phyloP scores from a whole-genome alignment of 768 basidiomycete genomes.

The Podaxis sp. region DNA sequence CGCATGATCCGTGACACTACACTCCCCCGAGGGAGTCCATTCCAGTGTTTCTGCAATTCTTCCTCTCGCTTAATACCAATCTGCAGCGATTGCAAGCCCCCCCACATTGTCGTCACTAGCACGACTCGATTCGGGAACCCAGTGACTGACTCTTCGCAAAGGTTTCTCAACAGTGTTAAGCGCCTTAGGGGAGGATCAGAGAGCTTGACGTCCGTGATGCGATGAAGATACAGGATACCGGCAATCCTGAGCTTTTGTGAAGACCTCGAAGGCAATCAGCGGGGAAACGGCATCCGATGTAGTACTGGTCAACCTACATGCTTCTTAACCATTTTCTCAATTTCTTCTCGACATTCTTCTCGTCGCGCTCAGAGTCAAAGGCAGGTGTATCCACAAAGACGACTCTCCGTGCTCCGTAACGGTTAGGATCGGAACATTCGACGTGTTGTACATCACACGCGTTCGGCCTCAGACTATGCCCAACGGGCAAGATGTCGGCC shows the following conservation, averaged over 20 bases:
- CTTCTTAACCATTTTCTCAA: conserved; percentile 17
- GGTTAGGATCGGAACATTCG: conserved; percentile 9
- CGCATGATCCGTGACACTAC: not conserved
- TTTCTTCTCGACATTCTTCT: conserved; percentile 12
- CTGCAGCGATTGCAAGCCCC: not conserved
- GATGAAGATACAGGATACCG: conserved; percentile 19
- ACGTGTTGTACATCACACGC: conserved; percentile 13
- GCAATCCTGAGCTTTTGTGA: conserved; percentile 14
- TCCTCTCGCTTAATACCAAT: conserved; percentile 10
- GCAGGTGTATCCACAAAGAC: conserved; percentile 20
- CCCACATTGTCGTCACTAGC: conserved; percentile 20
- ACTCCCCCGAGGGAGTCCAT: conserved; percentile 1
- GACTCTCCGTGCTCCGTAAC: not conserved
- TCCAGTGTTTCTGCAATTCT: conserved; percentile 14
- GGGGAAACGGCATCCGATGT: no score
- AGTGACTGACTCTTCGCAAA: conserved; percentile 3
- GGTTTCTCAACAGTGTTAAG: conserved; percentile 10
- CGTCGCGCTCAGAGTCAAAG: conserved; percentile 16
- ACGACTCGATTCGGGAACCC: conserved; percentile 14
- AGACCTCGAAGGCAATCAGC: conserved; percentile 8
- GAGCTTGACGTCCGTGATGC: conserved; percentile 17
- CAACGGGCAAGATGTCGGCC: conserved; percentile 2
- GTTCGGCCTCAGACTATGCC: conserved; percentile 8
- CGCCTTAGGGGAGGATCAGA: conserved; percentile 15
- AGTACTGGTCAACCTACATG: conserved; percentile 6